These are phyloP conservation scores for Termitomyces sp. DNA, from an alignment of 768 basidiomycete species.

Conservation along the genomic window DNA sequence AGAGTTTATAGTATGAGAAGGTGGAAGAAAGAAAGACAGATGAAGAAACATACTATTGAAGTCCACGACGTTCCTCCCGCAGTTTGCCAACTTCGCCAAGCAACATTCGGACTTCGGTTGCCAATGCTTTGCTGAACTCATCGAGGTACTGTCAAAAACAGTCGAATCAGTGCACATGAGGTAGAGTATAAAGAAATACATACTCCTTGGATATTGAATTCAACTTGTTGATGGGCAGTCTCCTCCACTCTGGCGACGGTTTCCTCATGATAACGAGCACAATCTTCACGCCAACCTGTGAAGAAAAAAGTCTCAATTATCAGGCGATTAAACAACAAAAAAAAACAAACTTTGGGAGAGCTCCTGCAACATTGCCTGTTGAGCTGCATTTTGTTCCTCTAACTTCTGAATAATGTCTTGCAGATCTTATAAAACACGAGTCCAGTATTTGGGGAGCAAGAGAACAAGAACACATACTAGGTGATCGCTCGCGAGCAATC, in stretches of 20 bases:
- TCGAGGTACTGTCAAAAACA: constrained; percentile 59
- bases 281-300: constrained; percentile 66
- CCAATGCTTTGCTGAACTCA: constrained; percentile 81
- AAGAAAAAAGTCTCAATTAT: constrained; percentile 4
- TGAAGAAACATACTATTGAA: constrained; percentile 62
- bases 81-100: constrained; percentile 80
- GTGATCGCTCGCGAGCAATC: constrained; percentile 44
- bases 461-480: constrained; percentile 33
- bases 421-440: constrained; percentile 32
- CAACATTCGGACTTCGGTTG: constrained; percentile 78
- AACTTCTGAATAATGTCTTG: constrained; percentile 59
- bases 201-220: constrained; percentile 81
- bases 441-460: background rate
- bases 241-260: constrained; percentile 61
- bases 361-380: constrained; percentile 45
- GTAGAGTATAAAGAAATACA: constrained; percentile 13
- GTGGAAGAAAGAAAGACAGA: background rate
- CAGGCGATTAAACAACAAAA: background rate
- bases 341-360: constrained; percentile 51
- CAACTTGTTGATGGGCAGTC: constrained; percentile 71
- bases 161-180: constrained; percentile 1
- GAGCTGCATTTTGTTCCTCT: constrained; percentile 51
- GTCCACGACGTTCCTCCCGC: constrained; percentile 68
- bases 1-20: background rate
- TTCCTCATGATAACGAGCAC: constrained; percentile 56